A percentile compares a stretch with the other conserved stretches of the same genome.
phyloP scores from a whole-genome alignment of 164 flowering plant species.

The Macadamia tetraphylla region DNA sequence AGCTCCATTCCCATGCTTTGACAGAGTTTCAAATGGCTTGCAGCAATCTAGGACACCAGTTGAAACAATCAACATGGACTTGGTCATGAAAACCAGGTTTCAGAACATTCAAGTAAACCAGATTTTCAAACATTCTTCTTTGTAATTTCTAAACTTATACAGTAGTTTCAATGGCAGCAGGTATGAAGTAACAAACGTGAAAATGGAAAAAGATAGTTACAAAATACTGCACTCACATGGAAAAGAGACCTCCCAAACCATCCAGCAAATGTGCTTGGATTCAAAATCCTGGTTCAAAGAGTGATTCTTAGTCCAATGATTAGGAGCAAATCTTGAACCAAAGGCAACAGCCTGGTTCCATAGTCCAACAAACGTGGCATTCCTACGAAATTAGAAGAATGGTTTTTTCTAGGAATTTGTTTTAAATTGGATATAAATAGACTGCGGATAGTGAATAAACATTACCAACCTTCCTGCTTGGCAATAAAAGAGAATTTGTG shows the following conservation, averaged over 20 bases:
- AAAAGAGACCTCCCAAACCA: conserved; percentile 97
- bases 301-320: conserved; percentile 6
- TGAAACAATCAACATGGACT: too few relatives aligned
- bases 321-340: not conserved
- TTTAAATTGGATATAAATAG: not conserved
- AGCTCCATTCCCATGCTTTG: too few relatives aligned
- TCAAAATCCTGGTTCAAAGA: conserved; percentile 67
- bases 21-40: too few relatives aligned
- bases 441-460: not conserved
- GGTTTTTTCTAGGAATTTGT: not conserved
- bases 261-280: conserved; percentile 98
- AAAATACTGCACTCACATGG: conserved; percentile 59
- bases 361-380: conserved; percentile 7
- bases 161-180: too few relatives aligned
- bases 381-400: not conserved
- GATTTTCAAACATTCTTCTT: too few relatives aligned
- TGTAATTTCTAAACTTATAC: too few relatives aligned
- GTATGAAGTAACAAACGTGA: too few relatives aligned
- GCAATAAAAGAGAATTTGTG: conserved; percentile 92
- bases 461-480: conserved; percentile 87
- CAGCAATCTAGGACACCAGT: too few relatives aligned
- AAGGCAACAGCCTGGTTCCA: conserved; percentile 4
- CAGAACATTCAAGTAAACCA: too few relatives aligned
- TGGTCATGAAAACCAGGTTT: too few relatives aligned
- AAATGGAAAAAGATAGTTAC: not conserved